These are phyloP conservation scores for Sporodiniella umbellata DNA, from an alignment of 371 early-diverging fungal species.

Conservation along the genomic window DNA sequence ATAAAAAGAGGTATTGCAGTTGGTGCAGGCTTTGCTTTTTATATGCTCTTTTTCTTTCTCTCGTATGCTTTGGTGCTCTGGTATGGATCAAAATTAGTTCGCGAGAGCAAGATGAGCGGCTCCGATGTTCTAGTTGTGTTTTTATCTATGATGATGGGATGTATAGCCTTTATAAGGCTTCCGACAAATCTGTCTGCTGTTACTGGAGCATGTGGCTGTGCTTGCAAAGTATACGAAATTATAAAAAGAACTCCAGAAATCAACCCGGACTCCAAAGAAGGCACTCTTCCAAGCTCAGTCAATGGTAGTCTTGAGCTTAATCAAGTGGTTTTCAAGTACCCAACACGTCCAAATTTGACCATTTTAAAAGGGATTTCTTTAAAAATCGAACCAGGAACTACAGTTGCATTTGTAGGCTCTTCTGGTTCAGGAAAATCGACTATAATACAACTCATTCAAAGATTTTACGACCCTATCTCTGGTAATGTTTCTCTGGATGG, in stretches of 20 bases:
- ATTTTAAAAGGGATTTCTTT: constrained; percentile 57
- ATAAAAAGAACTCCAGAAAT: constrained; percentile 75
- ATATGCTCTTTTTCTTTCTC: constrained; percentile 58
- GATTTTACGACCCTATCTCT: constrained; percentile 59
- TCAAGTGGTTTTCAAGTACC: constrained; percentile 65
- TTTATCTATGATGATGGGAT: constrained; percentile 65
- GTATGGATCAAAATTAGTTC: constrained; percentile 65
- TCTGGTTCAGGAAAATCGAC: constrained; percentile 76
- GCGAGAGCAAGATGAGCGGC: constrained; percentile 42
- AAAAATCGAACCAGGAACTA: constrained; percentile 56
- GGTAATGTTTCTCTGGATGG: constrained; percentile 62
- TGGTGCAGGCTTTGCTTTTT: constrained; percentile 56
- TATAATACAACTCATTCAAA: constrained; percentile 55
- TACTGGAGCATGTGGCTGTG: constrained; percentile 64
- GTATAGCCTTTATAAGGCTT: constrained; percentile 30
- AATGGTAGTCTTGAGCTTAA: constrained; percentile 55
- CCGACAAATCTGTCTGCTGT: constrained; percentile 64
- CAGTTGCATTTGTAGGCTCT: constrained; percentile 63
- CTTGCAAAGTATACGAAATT: constrained; percentile 63
- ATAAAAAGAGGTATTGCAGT: constrained; percentile 46
- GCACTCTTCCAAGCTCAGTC: constrained; percentile 24
- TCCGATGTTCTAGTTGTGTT: constrained; percentile 64
- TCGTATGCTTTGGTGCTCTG: constrained; percentile 74
- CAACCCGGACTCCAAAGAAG: constrained; percentile 46
- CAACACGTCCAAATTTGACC: constrained; percentile 53